These are phyloP conservation scores for Glaciozyma antarctica DNA, from an alignment of 768 basidiomycete genomes.

Conservation along the genomic window DNA sequence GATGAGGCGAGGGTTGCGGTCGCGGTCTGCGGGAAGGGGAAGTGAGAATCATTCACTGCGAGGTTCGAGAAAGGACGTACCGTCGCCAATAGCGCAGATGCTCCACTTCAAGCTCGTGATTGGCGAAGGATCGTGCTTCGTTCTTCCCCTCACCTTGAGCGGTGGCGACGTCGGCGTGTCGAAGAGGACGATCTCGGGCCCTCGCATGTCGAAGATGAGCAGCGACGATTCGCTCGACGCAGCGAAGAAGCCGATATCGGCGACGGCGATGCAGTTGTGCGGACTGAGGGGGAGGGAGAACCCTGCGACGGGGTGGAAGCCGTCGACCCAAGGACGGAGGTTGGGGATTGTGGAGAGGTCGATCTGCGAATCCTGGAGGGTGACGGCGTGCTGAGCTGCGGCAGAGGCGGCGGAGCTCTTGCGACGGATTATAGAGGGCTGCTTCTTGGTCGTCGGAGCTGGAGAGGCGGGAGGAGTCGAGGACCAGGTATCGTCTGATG, in stretches of 20 bases:
- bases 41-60: constrained; percentile 35
- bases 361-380: constrained; percentile 20
- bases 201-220: constrained; percentile 62
- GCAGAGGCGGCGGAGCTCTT: neutral
- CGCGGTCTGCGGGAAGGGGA: constrained; percentile 36
- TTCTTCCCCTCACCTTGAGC: constrained; percentile 42
- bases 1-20: constrained; percentile 52
- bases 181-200: constrained; percentile 57
- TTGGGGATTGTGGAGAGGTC: constrained; percentile 8
- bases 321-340: constrained; percentile 11
- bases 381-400: neutral
- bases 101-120: constrained; percentile 59
- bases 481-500: too few species aligned
- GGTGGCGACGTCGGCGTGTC: constrained; percentile 36
- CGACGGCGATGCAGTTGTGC: constrained; percentile 50
- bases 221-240: constrained; percentile 56
- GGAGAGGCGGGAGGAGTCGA: too few species aligned
- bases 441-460: too few species aligned
- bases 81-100: constrained; percentile 51
- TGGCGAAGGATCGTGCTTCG: constrained; percentile 43
- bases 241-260: constrained; percentile 73
- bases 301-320: constrained; percentile 18
- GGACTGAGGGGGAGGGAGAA: constrained; percentile 11
- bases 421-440: neutral
- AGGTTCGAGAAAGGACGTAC: constrained; percentile 37